Evolutionary conservation across 768 basidiomycete species (phyloP).

Genomic region (Suillus hirtellus): DNA sequence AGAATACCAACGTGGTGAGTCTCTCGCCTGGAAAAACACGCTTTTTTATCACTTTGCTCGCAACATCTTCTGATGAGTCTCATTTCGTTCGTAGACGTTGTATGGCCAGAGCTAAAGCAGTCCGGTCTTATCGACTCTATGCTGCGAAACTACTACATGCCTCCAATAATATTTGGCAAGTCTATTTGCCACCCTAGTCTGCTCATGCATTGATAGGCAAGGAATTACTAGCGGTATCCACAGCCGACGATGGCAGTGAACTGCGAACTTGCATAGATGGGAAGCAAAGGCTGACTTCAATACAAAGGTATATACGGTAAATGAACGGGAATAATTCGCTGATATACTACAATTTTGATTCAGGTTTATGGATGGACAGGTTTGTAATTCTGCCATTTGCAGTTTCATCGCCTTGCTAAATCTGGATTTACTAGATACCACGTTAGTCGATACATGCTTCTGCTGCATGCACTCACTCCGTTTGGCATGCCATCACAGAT

Average conservation of each 20-base stretch:
- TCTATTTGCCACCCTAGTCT: background rate
- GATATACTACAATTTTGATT: background rate
- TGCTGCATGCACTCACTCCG: constrained; percentile 13
- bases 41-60: background rate
- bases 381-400: constrained; percentile 33
- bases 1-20: constrained; percentile 63
- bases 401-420: constrained; percentile 2
- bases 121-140: constrained; percentile 63
- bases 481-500: constrained; percentile 26
- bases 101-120: constrained; percentile 66
- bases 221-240: constrained; percentile 37
- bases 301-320: constrained; percentile 45
- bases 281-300: constrained; percentile 72
- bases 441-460: constrained; percentile 33
- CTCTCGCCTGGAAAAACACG: background rate
- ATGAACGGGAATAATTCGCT: background rate
- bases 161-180: constrained; percentile 66
- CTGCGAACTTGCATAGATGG: constrained; percentile 64
- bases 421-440: constrained; percentile 36
- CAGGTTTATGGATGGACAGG: constrained; percentile 59
- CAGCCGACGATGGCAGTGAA: constrained; percentile 43
- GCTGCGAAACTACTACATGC: constrained; percentile 64
- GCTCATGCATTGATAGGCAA: constrained; percentile 5
- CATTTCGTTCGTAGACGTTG: constrained; percentile 44
- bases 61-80: background rate